Conservation (phyloP, 139 green algal genomes). For the Volvox reticuliferus region DNA sequence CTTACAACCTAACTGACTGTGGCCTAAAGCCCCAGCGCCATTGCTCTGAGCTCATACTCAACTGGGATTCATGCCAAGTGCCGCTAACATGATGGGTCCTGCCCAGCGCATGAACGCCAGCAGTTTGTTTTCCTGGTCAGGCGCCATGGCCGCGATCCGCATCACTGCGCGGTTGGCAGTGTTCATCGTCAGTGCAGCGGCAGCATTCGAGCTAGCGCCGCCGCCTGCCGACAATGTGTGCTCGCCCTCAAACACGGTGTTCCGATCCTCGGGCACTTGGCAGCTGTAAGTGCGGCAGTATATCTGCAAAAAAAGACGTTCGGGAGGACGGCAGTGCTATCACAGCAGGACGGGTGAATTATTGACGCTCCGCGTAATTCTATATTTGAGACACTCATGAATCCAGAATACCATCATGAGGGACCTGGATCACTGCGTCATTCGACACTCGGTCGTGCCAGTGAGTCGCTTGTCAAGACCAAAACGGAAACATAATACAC, state of each 20-base stretch:
- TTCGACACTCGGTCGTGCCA: no score
- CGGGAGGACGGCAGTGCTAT: no score
- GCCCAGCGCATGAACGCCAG: constrained; percentile 63
- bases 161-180: constrained; percentile 10
- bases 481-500: no score
- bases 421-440: no score
- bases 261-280: constrained; percentile 52
- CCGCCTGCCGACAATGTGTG: constrained; percentile 20
- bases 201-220: background rate
- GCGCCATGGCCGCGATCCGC: constrained; percentile 46
- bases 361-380: no score
- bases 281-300: constrained; percentile 2
- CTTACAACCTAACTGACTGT: no score
- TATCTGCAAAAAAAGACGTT: background rate
- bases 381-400: no score
- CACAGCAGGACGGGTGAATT: no score
- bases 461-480: no score
- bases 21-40: background rate
- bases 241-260: constrained; percentile 35
- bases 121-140: constrained; percentile 56
- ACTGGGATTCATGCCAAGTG: constrained; percentile 58
- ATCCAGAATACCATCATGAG: no score
- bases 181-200: background rate
- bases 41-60: background rate
- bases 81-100: constrained; percentile 57